A percentile compares a stretch with the other conserved stretches of the same genome.
phyloP scores from a whole-genome alignment of 2,329 filamentous ascomycete species.

The Ophiostoma quercus region DNA sequence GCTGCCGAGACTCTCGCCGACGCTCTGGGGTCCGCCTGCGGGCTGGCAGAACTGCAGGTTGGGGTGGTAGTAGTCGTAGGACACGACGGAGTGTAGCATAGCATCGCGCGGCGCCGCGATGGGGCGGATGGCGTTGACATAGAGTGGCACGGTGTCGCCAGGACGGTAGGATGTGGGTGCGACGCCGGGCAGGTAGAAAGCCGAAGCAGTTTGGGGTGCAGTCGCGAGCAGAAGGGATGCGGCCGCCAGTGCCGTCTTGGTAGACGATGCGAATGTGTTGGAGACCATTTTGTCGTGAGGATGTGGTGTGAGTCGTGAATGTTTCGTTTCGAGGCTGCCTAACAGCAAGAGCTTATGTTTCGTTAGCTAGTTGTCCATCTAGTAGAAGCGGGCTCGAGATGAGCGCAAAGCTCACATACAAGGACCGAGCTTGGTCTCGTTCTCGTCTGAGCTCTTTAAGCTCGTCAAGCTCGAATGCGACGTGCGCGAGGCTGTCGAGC shows the following conservation, averaged over 20 bases:
- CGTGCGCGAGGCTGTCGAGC: slow-evolving; percentile 6
- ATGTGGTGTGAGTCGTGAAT: background rate
- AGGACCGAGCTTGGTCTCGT: background rate
- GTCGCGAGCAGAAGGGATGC: slow-evolving; percentile 40
- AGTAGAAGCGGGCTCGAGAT: background rate
- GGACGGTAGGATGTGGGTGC: slow-evolving; percentile 86
- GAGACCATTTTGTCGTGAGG: background rate
- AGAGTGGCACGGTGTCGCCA: slow-evolving; percentile 74
- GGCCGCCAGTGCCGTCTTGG: slow-evolving; percentile 40
- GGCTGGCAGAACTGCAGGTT: slow-evolving; percentile 86
- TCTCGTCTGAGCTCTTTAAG: background rate
- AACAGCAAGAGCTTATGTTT: background rate
- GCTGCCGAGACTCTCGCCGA: slow-evolving; percentile 86
- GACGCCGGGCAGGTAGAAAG: slow-evolving; percentile 95
- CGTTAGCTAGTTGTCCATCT: background rate
- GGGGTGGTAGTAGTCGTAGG: slow-evolving; percentile 92
- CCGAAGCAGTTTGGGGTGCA: slow-evolving; percentile 53
- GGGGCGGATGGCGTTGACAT: slow-evolving; percentile 89
- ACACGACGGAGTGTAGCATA: slow-evolving; percentile 83
- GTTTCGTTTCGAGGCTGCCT: slow-evolving; percentile 2
- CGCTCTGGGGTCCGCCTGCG: slow-evolving; percentile 66
- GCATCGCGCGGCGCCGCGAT: slow-evolving; percentile 71
- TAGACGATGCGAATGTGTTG: background rate
- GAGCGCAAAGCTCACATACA: background rate
- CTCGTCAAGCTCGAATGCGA: slow-evolving; percentile 1